phyloP scores from a whole-genome alignment of 108 stramenopile genomes.

The Chaetoceros tenuissimus region DNA sequence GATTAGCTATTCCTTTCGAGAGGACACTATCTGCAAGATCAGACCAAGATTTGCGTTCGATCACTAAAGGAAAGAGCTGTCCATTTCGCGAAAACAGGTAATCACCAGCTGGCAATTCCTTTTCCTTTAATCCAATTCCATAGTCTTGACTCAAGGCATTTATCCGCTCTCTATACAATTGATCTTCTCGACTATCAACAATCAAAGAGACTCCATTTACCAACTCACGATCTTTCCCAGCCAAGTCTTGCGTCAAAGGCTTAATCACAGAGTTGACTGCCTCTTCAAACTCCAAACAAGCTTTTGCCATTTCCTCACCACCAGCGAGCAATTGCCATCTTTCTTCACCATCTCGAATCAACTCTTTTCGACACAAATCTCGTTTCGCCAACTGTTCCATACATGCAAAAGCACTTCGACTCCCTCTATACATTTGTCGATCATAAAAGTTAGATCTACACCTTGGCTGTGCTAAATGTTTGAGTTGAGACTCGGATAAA shows the following conservation, averaged over 20 bases:
- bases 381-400: conserved; percentile 31
- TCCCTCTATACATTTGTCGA: conserved; percentile 20
- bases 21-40: conserved; percentile 42
- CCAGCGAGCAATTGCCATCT: conserved; percentile 26
- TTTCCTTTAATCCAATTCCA: conserved; percentile 20
- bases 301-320: conserved; percentile 24
- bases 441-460: conserved; percentile 49
- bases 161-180: conserved; percentile 24
- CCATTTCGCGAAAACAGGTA: conserved; percentile 34
- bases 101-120: conserved; percentile 45
- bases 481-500: conserved; percentile 34
- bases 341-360: conserved; percentile 24
- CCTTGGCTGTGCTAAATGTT: conserved; percentile 29
- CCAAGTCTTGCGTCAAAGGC: conserved; percentile 1
- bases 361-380: conserved; percentile 36
- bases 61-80: conserved; percentile 25
- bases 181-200: conserved; percentile 39
- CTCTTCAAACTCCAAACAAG: conserved; percentile 30
- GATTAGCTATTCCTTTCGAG: conserved; percentile 24
- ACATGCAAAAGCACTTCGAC: conserved; percentile 41
- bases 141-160: conserved; percentile 23
- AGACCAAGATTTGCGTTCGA: conserved; percentile 45
- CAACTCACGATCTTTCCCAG: not conserved
- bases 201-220: conserved; percentile 14
- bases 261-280: conserved; percentile 13